Evolutionary conservation across 495 filamentous ascomycete genomes (phyloP), one percentile per base, ranked within the genome.

Genomic region (Apodospora peruviana): DNA sequence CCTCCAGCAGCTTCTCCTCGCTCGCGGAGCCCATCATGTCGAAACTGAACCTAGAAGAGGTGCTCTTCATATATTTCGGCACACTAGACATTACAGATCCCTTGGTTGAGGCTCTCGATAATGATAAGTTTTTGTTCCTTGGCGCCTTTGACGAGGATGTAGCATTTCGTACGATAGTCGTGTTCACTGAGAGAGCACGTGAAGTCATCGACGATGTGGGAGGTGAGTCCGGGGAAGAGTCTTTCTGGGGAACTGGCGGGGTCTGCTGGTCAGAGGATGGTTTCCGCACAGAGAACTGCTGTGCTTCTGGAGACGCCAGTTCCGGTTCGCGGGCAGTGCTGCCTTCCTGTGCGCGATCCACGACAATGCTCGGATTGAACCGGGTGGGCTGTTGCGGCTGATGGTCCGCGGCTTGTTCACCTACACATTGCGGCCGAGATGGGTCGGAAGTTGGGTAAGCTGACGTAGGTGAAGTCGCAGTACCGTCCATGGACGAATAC

Each of bases 31-130:
- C 89, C n/a, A 85, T 81, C 77, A 95, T 87, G 58, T 96, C 90
- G 57, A 96, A 96, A 59, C 89, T 94, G 56, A 96, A 95, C 9
- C 90, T 74, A 2, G 88, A 94, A 0, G 90, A 86, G 45, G 85
- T 91, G 62, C 88, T 91, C 55, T 86, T 90, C 62, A 90, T 83
- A 63, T 91, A 88, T 54, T 74, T 85, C 0, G 87, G 86, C 16
- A 78, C 35, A 0, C 81, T 78, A 2, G 77, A 77, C 4, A 77
- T 60, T 14, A 64, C 64, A 4, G 69, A 64, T 38, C 65, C 65
- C 20, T 71, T 61, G 4, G 63, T 52, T 47, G 74, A 69, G 41
- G 69, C 52, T 46, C 61, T 45, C 50, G 77, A 65, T 46, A 57
- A 48, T 43, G 78, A 66, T 45, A 58, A 49, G 48, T 48, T 66